Conservation (phyloP, 2,329 filamentous ascomycete species). For the Clathrospora elynae region DNA sequence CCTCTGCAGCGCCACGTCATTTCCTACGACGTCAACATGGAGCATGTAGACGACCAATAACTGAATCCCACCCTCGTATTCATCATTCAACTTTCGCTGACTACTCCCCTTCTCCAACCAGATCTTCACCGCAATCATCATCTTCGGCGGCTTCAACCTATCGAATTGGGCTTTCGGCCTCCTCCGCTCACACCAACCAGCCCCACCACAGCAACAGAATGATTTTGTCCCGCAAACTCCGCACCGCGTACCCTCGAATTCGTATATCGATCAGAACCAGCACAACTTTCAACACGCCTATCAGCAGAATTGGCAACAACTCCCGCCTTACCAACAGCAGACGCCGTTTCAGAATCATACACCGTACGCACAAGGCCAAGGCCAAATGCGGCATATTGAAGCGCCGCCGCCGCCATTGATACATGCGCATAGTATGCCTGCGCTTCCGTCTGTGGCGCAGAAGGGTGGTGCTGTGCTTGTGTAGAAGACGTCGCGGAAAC, state of each 20-base stretch:
- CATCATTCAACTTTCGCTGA: conserved; percentile 13
- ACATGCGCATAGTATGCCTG: conserved; percentile 39
- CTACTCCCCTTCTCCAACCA: conserved; percentile 32
- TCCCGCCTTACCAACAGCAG: conserved; percentile 16
- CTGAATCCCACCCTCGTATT: not conserved
- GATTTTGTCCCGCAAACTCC: conserved; percentile 40
- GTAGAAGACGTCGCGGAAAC: too few relatives aligned
- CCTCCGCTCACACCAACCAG: conserved; percentile 52
- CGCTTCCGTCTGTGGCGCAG: conserved; percentile 19
- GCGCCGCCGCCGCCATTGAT: conserved; percentile 30
- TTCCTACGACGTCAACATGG: not conserved
- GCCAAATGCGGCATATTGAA: conserved; percentile 20
- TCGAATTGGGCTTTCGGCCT: conserved; percentile 66
- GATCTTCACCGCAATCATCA: conserved; percentile 55
- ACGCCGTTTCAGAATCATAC: conserved; percentile 28
- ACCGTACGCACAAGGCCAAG: conserved; percentile 7
- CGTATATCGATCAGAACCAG: conserved; percentile 27
- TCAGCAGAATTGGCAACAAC: conserved; percentile 22
- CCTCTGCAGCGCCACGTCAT: too few relatives aligned
- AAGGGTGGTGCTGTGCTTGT: too few relatives aligned
- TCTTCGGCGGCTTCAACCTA: conserved; percentile 60
- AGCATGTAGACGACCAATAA: conserved; percentile 1
- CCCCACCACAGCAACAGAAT: conserved; percentile 21
- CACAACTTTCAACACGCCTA: conserved; percentile 20
- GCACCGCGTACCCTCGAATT: conserved; percentile 32